Evolutionary conservation across 352 stramenopile species (phyloP).

Genomic region (Globisporangium radiosum): DNA sequence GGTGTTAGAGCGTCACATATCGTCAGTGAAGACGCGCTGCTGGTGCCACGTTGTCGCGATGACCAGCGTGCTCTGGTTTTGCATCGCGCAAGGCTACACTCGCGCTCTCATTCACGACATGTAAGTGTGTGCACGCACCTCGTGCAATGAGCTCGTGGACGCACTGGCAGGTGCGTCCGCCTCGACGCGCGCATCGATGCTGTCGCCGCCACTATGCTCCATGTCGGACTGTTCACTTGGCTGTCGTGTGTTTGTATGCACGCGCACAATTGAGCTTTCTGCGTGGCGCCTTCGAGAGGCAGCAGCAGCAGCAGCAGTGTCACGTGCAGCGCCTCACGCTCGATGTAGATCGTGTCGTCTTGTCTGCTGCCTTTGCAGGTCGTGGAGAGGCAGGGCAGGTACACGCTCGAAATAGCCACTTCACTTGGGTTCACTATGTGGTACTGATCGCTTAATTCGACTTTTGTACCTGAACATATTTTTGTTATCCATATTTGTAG

Average conservation of each 20-base stretch:
- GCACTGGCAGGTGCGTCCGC: slow-evolving; percentile 1
- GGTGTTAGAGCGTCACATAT: background rate
- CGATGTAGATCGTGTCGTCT: background rate
- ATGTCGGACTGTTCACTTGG: background rate
- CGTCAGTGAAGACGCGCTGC: background rate
- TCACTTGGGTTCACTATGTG: background rate
- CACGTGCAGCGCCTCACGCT: background rate
- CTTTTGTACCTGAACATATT: background rate
- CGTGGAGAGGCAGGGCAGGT: too few relatives aligned
- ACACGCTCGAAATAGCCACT: background rate
- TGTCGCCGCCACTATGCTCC: background rate
- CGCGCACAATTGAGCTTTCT: too few relatives aligned
- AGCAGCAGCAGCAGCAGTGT: background rate
- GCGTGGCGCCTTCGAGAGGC: too few relatives aligned
- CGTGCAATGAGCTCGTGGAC: slow-evolving; percentile 10
- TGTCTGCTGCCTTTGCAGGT: too few relatives aligned
- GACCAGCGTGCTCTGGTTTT: too few relatives aligned
- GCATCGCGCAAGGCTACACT: too few relatives aligned
- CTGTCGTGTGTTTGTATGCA: too few relatives aligned
- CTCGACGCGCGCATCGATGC: background rate
- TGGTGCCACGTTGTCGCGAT: too few relatives aligned
- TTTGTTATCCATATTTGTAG: too few relatives aligned
- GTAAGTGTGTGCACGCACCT: background rate
- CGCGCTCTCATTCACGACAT: background rate
- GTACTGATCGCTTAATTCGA: background rate